Evolutionary conservation across 257 asterid species (phyloP), one percentile per base, ranked within the genome.

Genomic region (Thymus mandschuricus): DNA sequence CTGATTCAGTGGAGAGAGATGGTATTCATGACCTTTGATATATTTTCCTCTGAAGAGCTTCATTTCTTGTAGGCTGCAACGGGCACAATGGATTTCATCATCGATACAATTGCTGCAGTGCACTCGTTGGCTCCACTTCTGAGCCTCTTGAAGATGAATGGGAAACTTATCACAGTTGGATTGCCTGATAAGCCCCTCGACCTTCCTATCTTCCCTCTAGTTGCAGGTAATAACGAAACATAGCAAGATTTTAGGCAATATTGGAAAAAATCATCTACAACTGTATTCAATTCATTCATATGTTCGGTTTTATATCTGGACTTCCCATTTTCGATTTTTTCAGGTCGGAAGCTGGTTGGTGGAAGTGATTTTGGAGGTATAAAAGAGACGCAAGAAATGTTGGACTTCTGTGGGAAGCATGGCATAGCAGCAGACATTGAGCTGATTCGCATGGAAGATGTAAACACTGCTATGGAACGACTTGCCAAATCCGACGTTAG

Each of bases 381-480:
- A 71, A 86, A 88, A 72, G 90, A 86, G 84, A 85, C 87, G 0
- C 96, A 86, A 41, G 96, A 88, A 76, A 86, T 89, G 96, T 68
- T 89, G 9, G 87, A 86, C 52, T 89, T 86, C 48, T 85, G 91
- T 15, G 89, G 81, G 57, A 71, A 85, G 76, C 89, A 89, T 64
- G 83, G 82, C 70, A 85, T 86, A 60, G 66, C 80, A 31, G 75
- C 89, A 38, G 92, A 86, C 29, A 69, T 89, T 46, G 92, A 89
- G 76, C 72, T 86, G 55, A 77, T 89, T 27, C 60, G 72, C 1
- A 50, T 83, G 76, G 86, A 89, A 3, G 38, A 69, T 41, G 58
- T 86, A 41, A 86, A 86, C 78, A 66, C 56, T 10, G 89, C 92
- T 27, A 75, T 86, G 81, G 88, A 86, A 49, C 84, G 91, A 1